Percentiles rank a stretch among this genome's conserved stretches.
These are phyloP conservation scores for Phytophthora hibernalis DNA, from an alignment of 352 stramenopile genomes.

Conservation along the genomic window DNA sequence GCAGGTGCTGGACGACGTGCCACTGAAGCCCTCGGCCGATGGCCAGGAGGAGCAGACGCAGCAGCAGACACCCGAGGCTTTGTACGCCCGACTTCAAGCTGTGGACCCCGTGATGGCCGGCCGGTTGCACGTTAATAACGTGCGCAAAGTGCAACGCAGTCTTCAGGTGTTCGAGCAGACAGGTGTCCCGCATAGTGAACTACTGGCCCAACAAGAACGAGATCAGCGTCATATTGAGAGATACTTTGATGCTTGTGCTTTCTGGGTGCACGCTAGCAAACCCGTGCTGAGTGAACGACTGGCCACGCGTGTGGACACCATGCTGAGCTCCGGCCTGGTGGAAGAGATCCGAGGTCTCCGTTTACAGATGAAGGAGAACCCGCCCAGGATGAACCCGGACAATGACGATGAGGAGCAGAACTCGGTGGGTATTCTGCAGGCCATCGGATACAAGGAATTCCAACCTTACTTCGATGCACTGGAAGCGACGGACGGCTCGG, in stretches of 20 bases:
- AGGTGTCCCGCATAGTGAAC: conserved; percentile 76
- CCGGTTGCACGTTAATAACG: conserved; percentile 86
- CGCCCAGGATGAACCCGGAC: conserved; percentile 38
- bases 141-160: conserved; percentile 86
- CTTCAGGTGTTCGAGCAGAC: conserved; percentile 89
- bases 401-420: conserved; percentile 45
- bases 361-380: conserved; percentile 52
- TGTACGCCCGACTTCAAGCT: conserved; percentile 65
- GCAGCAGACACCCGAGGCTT: conserved; percentile 53
- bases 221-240: conserved; percentile 55
- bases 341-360: conserved; percentile 79
- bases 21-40: conserved; percentile 18
- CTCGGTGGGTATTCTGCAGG: conserved; percentile 83
- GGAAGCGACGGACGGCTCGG: conserved; percentile 37
- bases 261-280: conserved; percentile 87
- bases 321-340: conserved; percentile 80
- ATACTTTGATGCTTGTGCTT: conserved; percentile 83
- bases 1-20: conserved; percentile 83
- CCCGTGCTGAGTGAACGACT: conserved; percentile 70
- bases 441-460: conserved; percentile 94
- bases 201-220: conserved; percentile 61
- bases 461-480: conserved; percentile 79
- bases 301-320: conserved; percentile 74
- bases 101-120: conserved; percentile 88
- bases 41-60: conserved; percentile 19